Percentiles rank a stretch among this genome's conserved stretches.
Evolutionary conservation across 2,329 filamentous ascomycete genomes (phyloP).

Genomic region (Paramyrothecium roridum): DNA sequence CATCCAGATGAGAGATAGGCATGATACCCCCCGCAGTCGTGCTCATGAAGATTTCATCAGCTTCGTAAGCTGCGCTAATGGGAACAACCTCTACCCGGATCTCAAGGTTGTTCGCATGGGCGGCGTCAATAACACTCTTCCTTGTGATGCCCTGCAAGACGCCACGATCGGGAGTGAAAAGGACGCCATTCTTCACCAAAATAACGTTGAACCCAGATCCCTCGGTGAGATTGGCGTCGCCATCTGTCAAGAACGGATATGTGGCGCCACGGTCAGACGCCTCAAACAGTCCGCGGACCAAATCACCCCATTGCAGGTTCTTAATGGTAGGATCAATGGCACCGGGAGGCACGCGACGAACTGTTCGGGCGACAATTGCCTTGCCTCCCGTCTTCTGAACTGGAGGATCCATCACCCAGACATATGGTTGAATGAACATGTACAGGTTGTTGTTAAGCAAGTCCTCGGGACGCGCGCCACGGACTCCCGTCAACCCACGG

Average conservation of each 20-base stretch:
- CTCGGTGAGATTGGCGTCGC: slow-evolving; percentile 45
- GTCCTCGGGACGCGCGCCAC: slow-evolving; percentile 28
- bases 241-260: slow-evolving; percentile 49
- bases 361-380: slow-evolving; percentile 42
- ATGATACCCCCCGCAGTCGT: slow-evolving; percentile 52
- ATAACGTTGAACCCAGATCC: slow-evolving; percentile 47
- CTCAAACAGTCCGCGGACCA: slow-evolving; percentile 42
- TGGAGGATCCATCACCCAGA: slow-evolving; percentile 47
- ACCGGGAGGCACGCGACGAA: slow-evolving; percentile 39
- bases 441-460: slow-evolving; percentile 40
- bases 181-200: slow-evolving; percentile 38
- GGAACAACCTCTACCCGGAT: slow-evolving; percentile 38
- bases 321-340: slow-evolving; percentile 49
- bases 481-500: slow-evolving; percentile 39
- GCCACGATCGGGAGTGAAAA: slow-evolving; percentile 45
- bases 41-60: slow-evolving; percentile 50
- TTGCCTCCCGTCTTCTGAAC: slow-evolving; percentile 35
- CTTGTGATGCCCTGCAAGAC: slow-evolving; percentile 46
- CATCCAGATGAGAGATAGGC: slow-evolving; percentile 46
- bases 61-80: slow-evolving; percentile 33
- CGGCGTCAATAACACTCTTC: slow-evolving; percentile 43
- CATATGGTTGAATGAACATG: slow-evolving; percentile 43
- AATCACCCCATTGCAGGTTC: slow-evolving; percentile 49
- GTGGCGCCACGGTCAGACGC: slow-evolving; percentile 40
- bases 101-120: slow-evolving; percentile 25